phyloP scores from a whole-genome alignment of 352 stramenopile genomes.

The Globisporangium polare region DNA sequence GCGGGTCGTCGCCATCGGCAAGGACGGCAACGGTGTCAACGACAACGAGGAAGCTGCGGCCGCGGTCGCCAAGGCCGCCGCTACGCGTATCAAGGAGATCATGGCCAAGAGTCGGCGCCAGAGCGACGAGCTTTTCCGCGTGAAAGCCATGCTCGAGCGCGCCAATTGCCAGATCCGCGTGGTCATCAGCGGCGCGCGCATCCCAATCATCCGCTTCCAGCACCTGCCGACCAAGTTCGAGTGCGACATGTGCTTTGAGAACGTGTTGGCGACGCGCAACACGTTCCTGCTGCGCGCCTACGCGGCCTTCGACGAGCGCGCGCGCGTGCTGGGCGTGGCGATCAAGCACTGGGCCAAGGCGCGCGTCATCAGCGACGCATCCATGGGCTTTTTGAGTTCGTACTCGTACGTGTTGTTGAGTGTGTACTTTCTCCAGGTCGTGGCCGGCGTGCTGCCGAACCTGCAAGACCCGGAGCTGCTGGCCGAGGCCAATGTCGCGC shows the following conservation, averaged over 20 bases:
- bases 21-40: constrained; percentile 10
- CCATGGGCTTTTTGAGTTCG: constrained; percentile 93
- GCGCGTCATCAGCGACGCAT: constrained; percentile 95
- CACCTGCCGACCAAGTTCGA: constrained; percentile 53
- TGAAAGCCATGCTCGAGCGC: constrained; percentile 45
- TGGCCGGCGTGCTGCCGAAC: constrained; percentile 90
- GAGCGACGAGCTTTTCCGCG: constrained; percentile 44
- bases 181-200: constrained; percentile 65
- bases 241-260: constrained; percentile 84
- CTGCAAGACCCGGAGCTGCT: constrained; percentile 84
- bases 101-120: constrained; percentile 33
- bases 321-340: constrained; percentile 89
- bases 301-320: constrained; percentile 66
- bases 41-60: constrained; percentile 3
- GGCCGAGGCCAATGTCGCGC: constrained; percentile 25
- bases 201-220: constrained; percentile 81
- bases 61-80: constrained; percentile 4
- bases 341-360: constrained; percentile 98
- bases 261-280: constrained; percentile 76
- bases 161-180: constrained; percentile 50
- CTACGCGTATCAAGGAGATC: constrained; percentile 30
- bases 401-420: constrained; percentile 98
- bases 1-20: constrained; percentile 16
- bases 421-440: constrained; percentile 94
- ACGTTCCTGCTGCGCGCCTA: constrained; percentile 80